These are phyloP conservation scores for Cyclotella kingstonii DNA, from an alignment of 108 stramenopile genomes.

Conservation along the genomic window DNA sequence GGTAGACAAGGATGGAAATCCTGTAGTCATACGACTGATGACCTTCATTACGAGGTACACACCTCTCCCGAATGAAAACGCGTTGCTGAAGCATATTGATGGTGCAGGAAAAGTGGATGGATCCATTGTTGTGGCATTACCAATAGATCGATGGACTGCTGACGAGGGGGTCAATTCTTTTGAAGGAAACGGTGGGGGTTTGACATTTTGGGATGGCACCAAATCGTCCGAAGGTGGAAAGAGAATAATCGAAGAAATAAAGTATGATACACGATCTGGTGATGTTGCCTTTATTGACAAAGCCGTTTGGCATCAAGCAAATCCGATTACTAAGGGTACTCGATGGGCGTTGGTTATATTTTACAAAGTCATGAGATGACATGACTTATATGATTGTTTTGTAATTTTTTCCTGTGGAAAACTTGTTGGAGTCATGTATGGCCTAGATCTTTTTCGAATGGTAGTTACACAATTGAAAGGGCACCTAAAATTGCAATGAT, in stretches of 20 bases:
- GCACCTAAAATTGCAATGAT: too few relatives aligned
- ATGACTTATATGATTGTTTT: too few relatives aligned
- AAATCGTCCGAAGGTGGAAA: constrained; percentile 23
- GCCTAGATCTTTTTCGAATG: too few relatives aligned
- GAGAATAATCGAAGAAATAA: constrained; percentile 53
- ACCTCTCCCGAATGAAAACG: constrained; percentile 82
- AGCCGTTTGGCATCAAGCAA: constrained; percentile 81
- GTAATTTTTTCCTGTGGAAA: too few relatives aligned
- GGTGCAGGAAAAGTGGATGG: constrained; percentile 91
- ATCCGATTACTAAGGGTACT: constrained; percentile 88
- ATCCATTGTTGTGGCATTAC: constrained; percentile 80
- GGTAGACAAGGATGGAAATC: constrained; percentile 20
- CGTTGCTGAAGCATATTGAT: constrained; percentile 86
- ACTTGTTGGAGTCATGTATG: too few relatives aligned
- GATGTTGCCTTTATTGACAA: constrained; percentile 89
- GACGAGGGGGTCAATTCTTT: constrained; percentile 65
- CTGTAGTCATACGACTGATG: constrained; percentile 71
- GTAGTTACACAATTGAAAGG: too few relatives aligned
- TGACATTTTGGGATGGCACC: constrained; percentile 87
- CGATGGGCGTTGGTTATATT: constrained; percentile 91
- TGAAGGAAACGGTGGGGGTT: constrained; percentile 77
- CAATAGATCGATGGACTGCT: constrained; percentile 82
- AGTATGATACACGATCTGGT: constrained; percentile 81
- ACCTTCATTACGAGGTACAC: constrained; percentile 91
- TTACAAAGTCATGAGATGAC: constrained; percentile 60